Base-by-base conservation (phyloP, 352 stramenopile species). In the Blastocystis sp. region DNA sequence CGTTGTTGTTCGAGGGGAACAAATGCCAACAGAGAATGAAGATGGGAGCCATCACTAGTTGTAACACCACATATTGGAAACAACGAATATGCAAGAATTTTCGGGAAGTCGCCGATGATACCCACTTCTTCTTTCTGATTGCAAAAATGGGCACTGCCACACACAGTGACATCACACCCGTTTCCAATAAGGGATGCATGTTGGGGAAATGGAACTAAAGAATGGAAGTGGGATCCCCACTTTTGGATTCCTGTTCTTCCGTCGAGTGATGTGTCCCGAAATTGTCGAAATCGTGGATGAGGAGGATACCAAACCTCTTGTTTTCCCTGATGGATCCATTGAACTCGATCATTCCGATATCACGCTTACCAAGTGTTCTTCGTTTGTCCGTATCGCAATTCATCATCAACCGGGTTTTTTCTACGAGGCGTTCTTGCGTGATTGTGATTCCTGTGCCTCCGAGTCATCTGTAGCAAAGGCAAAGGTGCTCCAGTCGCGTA, bases 41-140 rank as follows among this genome's bases (percentile, higher is more conserved):
- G 32, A 85, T 54, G 18, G 75, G 57, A 29, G 38, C 75, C 63
- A 85, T 85, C 7, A 4, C 75, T 85, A 56, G 11, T 21, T 0
- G 29, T 76, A 4, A 85, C 3, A n/a, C 8, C 18, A 53, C 4
- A 54, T 44, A 34, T 27, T 9, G 21, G 18, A 24, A 75, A 6
- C 14, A 59, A 85, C 75, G 75, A n/a, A 85, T 85, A 42, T 85
- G 75, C 24, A 76, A 38, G 8, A 85, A 14, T n/a, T 85, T 85
- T 29, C 75, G 24, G 18, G 75, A 85, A 34, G 63, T 85, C 7
- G 53, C 34, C 21, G 75, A 81, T 1, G 69, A 81, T 9, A 81
- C 69, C 49, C 46, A 81, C 46, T 64, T 9, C 9, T 24, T 27
- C 34, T 65, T 59, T 44, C 69, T 48, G 44, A 81, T 51, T 16